Conservation (phyloP, 2,329 filamentous ascomycete species). For the Xylaria sp. region DNA sequence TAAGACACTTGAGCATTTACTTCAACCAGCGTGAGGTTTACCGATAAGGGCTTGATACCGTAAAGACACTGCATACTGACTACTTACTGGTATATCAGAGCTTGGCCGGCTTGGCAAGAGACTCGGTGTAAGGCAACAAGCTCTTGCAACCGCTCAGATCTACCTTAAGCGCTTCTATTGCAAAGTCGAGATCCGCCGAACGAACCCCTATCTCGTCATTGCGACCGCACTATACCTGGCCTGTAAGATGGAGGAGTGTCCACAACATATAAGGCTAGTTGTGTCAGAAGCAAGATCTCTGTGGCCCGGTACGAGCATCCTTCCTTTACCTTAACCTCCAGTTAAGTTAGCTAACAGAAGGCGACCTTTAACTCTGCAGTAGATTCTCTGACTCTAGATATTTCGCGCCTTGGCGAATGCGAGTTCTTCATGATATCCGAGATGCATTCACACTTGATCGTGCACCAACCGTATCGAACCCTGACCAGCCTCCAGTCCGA, state of each 20-base stretch:
- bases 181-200: slow-evolving; percentile 88
- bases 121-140: slow-evolving; percentile 87
- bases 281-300: slow-evolving; percentile 85
- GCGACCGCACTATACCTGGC: slow-evolving; percentile 95
- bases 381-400: slow-evolving; percentile 80
- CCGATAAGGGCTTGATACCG: too few species aligned
- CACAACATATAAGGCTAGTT: slow-evolving; percentile 93
- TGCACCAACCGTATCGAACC: slow-evolving; percentile 91
- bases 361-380: slow-evolving; percentile 27
- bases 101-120: slow-evolving; percentile 85
- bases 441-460: slow-evolving; percentile 87
- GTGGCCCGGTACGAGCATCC: slow-evolving; percentile 72
- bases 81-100: slow-evolving; percentile 62
- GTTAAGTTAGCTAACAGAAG: slow-evolving; percentile 31
- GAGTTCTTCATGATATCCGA: slow-evolving; percentile 94
- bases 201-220: slow-evolving; percentile 92
- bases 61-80: slow-evolving; percentile 21
- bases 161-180: slow-evolving; percentile 96
- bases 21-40: slow-evolving; percentile 81
- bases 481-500: slow-evolving; percentile 76
- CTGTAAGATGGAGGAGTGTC: slow-evolving; percentile 98
- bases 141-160: slow-evolving; percentile 91
- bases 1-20: slow-evolving; percentile 87
- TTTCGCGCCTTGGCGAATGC: slow-evolving; percentile 88
- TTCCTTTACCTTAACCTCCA: neutral